Percentiles rank a stretch among this genome's conserved stretches.
Evolutionary conservation across 768 basidiomycete species (phyloP).

Genomic region (Paxillus involutus): DNA sequence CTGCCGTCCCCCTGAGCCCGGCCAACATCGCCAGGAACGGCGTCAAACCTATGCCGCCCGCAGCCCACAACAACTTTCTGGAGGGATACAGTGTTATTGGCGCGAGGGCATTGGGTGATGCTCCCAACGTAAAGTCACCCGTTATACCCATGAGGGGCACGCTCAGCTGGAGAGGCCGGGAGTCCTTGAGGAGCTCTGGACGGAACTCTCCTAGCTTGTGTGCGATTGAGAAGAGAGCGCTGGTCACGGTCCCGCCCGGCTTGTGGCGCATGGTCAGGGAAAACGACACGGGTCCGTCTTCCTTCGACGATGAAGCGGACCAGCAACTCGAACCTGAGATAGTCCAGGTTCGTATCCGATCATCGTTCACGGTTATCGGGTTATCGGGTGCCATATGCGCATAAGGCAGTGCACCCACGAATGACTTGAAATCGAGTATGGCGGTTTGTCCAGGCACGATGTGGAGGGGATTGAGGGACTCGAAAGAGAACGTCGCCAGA

Average conservation of each 20-base stretch:
- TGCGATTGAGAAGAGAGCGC: slow-evolving; percentile 50
- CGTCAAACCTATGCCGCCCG: slow-evolving; percentile 66
- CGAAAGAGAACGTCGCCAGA: slow-evolving; percentile 58
- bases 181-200: slow-evolving; percentile 42
- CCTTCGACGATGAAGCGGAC: neutral
- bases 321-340: slow-evolving; percentile 38
- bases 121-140: slow-evolving; percentile 47
- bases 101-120: neutral
- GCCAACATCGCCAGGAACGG: slow-evolving; percentile 61
- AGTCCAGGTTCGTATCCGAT: slow-evolving; percentile 67
- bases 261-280: slow-evolving; percentile 58
- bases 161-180: slow-evolving; percentile 36
- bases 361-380: slow-evolving; percentile 57
- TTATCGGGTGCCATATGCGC: slow-evolving; percentile 53
- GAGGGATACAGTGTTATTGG: neutral
- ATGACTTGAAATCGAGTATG: slow-evolving; percentile 52
- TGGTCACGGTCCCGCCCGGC: slow-evolving; percentile 53
- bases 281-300: slow-evolving; percentile 22
- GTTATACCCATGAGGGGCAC: slow-evolving; percentile 51
- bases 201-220: slow-evolving; percentile 38
- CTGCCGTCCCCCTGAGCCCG: slow-evolving; percentile 7
- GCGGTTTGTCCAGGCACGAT: slow-evolving; percentile 51
- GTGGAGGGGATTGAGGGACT: slow-evolving; percentile 31
- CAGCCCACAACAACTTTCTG: slow-evolving; percentile 49
- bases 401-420: slow-evolving; percentile 50